Conservation (phyloP, 495 filamentous ascomycete species). For the Xylaria scruposa region DNA sequence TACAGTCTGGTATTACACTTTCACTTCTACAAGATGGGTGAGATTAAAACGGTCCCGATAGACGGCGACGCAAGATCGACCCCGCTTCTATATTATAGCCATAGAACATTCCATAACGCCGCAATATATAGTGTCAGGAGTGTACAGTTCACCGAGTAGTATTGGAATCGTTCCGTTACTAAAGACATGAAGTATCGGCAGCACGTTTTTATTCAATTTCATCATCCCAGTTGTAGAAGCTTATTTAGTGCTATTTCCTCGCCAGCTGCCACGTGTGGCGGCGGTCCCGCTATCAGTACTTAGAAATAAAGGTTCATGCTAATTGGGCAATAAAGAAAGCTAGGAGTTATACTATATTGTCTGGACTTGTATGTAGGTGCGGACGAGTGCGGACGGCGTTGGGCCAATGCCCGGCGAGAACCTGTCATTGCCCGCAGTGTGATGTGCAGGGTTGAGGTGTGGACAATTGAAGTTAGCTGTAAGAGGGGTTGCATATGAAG, state of each 20-base stretch:
- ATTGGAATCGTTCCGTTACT: not conserved
- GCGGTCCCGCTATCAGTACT: not conserved
- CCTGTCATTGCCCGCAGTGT: not conserved
- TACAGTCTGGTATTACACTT: not conserved
- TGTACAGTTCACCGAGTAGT: not conserved
- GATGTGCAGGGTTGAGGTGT: not conserved
- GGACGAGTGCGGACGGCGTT: not conserved
- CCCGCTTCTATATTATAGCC: not conserved
- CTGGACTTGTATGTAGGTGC: constrained; percentile 7
- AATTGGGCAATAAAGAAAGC: not conserved
- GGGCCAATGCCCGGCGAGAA: not conserved
- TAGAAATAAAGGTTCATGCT: not conserved
- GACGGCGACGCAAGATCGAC: not conserved
- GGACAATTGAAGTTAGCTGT: not conserved
- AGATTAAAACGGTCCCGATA: not conserved
- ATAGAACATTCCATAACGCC: not conserved
- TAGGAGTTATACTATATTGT: not conserved
- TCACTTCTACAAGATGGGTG: not conserved
- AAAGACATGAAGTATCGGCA: not conserved
- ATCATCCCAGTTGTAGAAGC: not conserved
- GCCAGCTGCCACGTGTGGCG: constrained; percentile 7
- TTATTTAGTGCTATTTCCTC: not conserved
- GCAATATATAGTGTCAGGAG: not conserved
- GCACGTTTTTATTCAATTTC: not conserved
- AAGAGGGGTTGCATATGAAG: not conserved